Conservation (phyloP, 2,329 filamentous ascomycete species). For the Pochonia chlamydosporia region DNA sequence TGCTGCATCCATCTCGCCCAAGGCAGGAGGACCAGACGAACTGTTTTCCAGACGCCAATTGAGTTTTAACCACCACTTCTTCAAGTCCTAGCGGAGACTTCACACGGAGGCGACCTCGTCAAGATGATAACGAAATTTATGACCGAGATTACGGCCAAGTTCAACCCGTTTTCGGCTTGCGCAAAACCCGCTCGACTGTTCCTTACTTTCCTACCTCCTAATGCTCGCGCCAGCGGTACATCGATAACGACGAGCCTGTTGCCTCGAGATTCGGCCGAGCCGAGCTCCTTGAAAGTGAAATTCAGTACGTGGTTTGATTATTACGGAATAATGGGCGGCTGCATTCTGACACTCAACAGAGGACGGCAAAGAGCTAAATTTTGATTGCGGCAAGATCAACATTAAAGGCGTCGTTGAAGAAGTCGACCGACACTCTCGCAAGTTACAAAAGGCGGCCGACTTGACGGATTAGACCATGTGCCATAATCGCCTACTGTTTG, state of each 20-base stretch:
- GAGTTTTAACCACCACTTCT: not conserved
- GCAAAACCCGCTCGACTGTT: slow-evolving; percentile 83
- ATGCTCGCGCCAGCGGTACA: slow-evolving; percentile 67
- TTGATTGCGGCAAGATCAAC: slow-evolving; percentile 74
- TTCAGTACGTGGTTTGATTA: slow-evolving; percentile 62
- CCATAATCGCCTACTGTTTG: slow-evolving; percentile 16
- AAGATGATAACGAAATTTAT: slow-evolving; percentile 82
- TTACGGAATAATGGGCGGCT: not conserved
- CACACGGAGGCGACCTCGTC: slow-evolving; percentile 13
- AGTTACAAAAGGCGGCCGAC: slow-evolving; percentile 76
- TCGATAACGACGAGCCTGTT: slow-evolving; percentile 73
- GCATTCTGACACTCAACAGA: slow-evolving; percentile 46
- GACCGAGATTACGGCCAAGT: slow-evolving; percentile 76
- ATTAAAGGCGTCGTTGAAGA: slow-evolving; percentile 86
- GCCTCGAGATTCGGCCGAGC: slow-evolving; percentile 61
- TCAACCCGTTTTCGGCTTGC: slow-evolving; percentile 82
- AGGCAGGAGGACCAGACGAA: too few relatives aligned
- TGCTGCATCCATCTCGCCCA: not conserved
- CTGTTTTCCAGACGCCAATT: not conserved
- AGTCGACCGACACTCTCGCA: slow-evolving; percentile 81
- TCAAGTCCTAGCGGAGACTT: not conserved
- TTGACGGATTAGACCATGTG: slow-evolving; percentile 43
- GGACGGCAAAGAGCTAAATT: slow-evolving; percentile 84
- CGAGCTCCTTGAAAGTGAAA: slow-evolving; percentile 67
- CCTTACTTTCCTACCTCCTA: slow-evolving; percentile 76